Evolutionary conservation across 257 asterid genomes (phyloP), one percentile per base, ranked within the genome.

Genomic region (Orobanche coerulescens): DNA sequence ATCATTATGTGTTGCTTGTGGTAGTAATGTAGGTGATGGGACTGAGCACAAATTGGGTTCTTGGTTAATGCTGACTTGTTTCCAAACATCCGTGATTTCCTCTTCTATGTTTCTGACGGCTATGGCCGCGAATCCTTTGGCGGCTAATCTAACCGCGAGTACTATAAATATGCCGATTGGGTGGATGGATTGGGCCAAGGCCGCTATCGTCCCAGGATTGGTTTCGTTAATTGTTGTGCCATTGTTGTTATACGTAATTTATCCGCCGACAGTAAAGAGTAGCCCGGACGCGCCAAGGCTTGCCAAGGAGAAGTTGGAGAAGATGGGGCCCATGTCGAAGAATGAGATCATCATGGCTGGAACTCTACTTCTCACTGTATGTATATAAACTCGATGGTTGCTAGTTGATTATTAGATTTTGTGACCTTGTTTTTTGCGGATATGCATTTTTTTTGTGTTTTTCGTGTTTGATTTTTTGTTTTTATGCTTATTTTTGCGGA

Each of bases 181-280:
- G 16, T 93, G 97, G 98, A 89, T 93, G 98, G 98, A 93, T 77
- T 93, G 98, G 98, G 98, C 98, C 20, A 86, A 89, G 82, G 98
- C 97, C 8, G 98, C 98, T 3, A 71, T 93, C 10, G 96, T 93
- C 20, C 97, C 97, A 0, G 97, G 97, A 11, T 58, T 93, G 72
- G 86, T 84, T 37, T 89, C 97, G 0, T 69, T 93, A 70, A n/a
- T 83, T 14, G 95, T 93, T 19, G 98, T 93, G 20, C 97, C 97
- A 0, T 50, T 86, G 66, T 46, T 93, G 71, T 68, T 93, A 63
- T 93, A 84, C 43, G 11, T 84, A 18, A 74, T 87, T 31, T 87
- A 84, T 74, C 96, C 96, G 0, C 96, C 96, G 1, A 56, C 75
- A 2, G 82, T 87, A 42, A 87, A 87, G 82, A 84, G 81, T 37